Base-by-base conservation (phyloP, 2,329 filamentous ascomycete species). In the Talaromyces funiculosus region DNA sequence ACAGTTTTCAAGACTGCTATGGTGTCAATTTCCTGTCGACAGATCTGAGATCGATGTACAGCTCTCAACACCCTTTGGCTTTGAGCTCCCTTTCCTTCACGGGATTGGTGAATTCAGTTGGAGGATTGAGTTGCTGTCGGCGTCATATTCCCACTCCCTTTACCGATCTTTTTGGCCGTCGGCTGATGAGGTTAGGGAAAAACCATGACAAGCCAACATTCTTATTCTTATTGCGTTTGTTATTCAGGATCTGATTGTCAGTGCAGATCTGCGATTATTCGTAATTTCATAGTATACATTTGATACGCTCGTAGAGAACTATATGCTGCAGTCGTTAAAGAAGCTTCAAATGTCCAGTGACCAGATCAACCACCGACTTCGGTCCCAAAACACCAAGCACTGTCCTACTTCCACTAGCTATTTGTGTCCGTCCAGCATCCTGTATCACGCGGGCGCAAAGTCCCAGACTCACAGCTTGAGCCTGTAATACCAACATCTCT, bases 371-470 rank as follows among this genome's bases (percentile, higher is more conserved):
- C 60, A 92, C 79, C 68, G 90, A 92, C 81, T 89, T 92, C 0
- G 93, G 93, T 26, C 88, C 93, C 61, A 85, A 77, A 35, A 93
- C 86, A 0, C 94, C 94, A 56, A 99, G 79, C 43, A 99, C 94
- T 0, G 94, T 99, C 73, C 90, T 84, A 74, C 92, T 97, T 18
- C 94, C 93, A 45, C 89, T 87, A 57, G 92, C 92, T 75, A 99
- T 97, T 83, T 99, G 94, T 49, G 94, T 99, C 63, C 94, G 85
- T 14, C 94, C 94, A n/a, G 94, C 94, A 77, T 99, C 94, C 69
- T 90, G 87, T 66, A 99, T 93, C 57, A 96, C 86, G 73, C 93
- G 89, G 57, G 93, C 91, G 63, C 91, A 92, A 62, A 99, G 76
- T 1, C 94, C 93, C 61, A 97, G 73, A 72, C 87, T 90, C 64